Conservation (phyloP, 2,329 filamentous ascomycete genomes). For the Aspergillus unguis region DNA sequence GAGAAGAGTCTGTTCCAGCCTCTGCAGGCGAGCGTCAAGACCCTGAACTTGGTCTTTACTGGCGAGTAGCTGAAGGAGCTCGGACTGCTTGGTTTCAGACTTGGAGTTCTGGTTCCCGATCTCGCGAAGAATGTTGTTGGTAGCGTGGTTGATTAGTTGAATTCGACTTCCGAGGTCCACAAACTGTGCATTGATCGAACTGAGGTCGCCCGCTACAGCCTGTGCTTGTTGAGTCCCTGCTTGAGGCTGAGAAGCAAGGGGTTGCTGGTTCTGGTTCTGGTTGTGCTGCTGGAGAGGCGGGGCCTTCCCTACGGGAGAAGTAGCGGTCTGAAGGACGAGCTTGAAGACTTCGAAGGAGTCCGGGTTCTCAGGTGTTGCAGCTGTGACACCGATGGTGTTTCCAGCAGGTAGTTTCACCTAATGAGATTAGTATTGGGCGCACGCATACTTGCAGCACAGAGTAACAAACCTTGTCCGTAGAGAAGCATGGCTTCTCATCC, state of each 20-base stretch:
- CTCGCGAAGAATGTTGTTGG: slow-evolving; percentile 54
- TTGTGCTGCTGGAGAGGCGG: slow-evolving; percentile 17
- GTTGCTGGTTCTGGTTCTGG: slow-evolving; percentile 23
- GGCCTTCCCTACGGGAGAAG: slow-evolving; percentile 17
- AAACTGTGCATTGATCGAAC: slow-evolving; percentile 61
- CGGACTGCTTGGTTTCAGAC: slow-evolving; percentile 54
- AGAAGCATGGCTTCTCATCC: slow-evolving; percentile 78
- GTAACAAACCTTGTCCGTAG: slow-evolving; percentile 60
- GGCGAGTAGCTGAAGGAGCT: slow-evolving; percentile 41
- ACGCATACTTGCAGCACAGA: background rate
- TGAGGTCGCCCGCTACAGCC: slow-evolving; percentile 37
- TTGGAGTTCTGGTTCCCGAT: slow-evolving; percentile 51
- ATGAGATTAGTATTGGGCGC: slow-evolving; percentile 1
- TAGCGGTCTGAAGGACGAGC: slow-evolving; percentile 64
- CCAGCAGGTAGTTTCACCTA: slow-evolving; percentile 72
- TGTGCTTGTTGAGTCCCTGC: slow-evolving; percentile 16
- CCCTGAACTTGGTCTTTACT: slow-evolving; percentile 37
- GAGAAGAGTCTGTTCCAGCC: slow-evolving; percentile 51
- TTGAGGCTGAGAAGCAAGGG: slow-evolving; percentile 23
- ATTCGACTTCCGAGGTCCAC: slow-evolving; percentile 80
- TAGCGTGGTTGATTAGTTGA: slow-evolving; percentile 59
- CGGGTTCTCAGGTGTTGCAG: slow-evolving; percentile 82
- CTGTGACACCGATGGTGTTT: slow-evolving; percentile 83
- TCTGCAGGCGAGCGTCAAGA: slow-evolving; percentile 50
- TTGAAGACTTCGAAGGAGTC: slow-evolving; percentile 95